phyloP scores from a whole-genome alignment of 176 grass and related monocot species.

The Cenchrus purpureus region DNA sequence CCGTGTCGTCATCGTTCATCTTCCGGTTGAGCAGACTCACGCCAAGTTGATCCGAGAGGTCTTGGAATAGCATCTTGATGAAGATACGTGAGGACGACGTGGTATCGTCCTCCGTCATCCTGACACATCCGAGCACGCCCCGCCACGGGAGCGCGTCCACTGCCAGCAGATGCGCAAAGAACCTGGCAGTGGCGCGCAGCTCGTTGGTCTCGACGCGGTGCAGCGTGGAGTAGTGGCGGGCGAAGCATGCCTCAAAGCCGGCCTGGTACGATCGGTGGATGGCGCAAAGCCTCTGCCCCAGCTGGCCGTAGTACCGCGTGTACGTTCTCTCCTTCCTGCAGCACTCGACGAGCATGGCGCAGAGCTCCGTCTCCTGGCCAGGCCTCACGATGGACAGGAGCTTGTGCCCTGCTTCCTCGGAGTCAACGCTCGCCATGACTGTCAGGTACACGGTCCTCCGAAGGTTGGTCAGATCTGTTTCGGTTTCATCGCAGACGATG shows the following conservation, averaged over 20 bases:
- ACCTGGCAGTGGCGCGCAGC: neutral
- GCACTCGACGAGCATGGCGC: conserved; percentile 66
- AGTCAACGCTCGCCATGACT: too few species aligned
- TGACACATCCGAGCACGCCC: neutral
- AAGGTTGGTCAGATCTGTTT: too few species aligned
- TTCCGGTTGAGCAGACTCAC: conserved; percentile 28
- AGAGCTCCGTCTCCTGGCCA: conserved; percentile 65
- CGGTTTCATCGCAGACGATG: conserved; percentile 30
- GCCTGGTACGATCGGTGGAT: neutral
- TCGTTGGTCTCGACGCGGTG: neutral
- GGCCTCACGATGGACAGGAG: conserved; percentile 39
- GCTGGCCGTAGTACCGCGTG: conserved; percentile 49
- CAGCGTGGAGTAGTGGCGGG: neutral
- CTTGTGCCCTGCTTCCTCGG: conserved; percentile 63
- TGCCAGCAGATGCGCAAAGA: conserved; percentile 14
- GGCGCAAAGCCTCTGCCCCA: conserved; percentile 57
- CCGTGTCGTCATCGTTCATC: conserved; percentile 31
- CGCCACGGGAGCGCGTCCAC: conserved; percentile 7
- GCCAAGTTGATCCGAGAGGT: conserved; percentile 52
- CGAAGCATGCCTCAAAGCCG: conserved; percentile 6
- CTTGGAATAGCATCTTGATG: conserved; percentile 54
- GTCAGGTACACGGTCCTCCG: conserved; percentile 59
- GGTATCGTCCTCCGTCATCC: conserved; percentile 40
- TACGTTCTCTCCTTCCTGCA: conserved; percentile 65
- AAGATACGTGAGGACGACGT: conserved; percentile 58